Evolutionary conservation across 164 flowering plant genomes (phyloP), one percentile per base, ranked within the genome.

Genomic region (Berberis vulgaris): DNA sequence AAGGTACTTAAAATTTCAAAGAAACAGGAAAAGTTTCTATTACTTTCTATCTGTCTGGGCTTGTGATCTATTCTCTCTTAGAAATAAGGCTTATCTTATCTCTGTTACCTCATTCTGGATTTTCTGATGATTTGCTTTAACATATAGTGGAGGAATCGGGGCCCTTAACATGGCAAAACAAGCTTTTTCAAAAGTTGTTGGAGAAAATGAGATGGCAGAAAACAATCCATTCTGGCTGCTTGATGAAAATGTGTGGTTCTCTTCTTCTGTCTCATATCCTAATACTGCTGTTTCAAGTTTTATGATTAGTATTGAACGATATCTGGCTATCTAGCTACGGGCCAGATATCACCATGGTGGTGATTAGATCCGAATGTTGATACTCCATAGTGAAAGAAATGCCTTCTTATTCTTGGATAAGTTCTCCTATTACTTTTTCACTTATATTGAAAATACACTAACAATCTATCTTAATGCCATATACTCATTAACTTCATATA

Each of bases 101-200:
- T 44, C 46, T 43, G 13, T 12, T 50, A 60, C 52, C 63, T 69
- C 64, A 45, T 40, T 42, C 66, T 55, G 40, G 58, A 64, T 60
- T 44, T 7, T 61, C 64, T 54, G 49, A 67, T 69, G 61, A 65
- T 52, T 52, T 56, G 53, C 3, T 62, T 63, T 74, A 61, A 62
- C 8, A 69, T 83, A 61, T 97, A 95, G 99, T 86, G 99, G 97
- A 64, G 99, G 99, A 80, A 88, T 95, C 71, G 99, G 99, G 67
- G 99, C 91, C 65, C 88, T 91, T 65, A 84, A 70, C 55, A 84
- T 78, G 81, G 96, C 96, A 26, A 73, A 77, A 54, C 85, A 86
- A 74, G 92, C 97, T 65, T 89, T 74, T 63, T 64, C 83, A 54
- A 84, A 85, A 75, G 84, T 91, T 83, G 67, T 77, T 41, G 96